A percentile compares a stretch with the other conserved stretches of the same genome.
These are phyloP conservation scores for Cryptosporidium baileyi DNA, from an alignment of 169 alveolate genomes.

Conservation along the genomic window DNA sequence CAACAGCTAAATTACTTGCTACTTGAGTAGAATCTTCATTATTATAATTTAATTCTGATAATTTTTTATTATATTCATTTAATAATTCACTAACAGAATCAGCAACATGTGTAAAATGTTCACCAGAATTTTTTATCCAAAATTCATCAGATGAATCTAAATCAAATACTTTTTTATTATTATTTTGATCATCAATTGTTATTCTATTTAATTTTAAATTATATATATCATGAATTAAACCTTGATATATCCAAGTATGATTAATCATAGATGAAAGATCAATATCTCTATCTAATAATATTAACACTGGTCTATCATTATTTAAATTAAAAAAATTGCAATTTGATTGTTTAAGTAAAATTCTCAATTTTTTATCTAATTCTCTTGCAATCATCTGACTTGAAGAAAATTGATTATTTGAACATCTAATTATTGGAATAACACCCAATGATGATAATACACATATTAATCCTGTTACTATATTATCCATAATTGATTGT, in stretches of 20 bases:
- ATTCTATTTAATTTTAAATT: constrained; percentile 81
- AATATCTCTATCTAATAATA: constrained; percentile 81
- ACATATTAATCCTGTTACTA: constrained; percentile 81
- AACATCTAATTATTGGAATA: constrained; percentile 81
- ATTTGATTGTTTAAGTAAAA: constrained; percentile 71
- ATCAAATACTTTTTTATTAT: constrained; percentile 59
- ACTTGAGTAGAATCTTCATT: constrained; percentile 62
- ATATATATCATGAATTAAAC: constrained; percentile 82
- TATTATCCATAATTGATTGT: constrained; percentile 70
- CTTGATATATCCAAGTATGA: constrained; percentile 89
- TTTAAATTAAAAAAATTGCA: constrained; percentile 73
- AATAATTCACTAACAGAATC: constrained; percentile 73
- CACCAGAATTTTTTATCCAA: constrained; percentile 73
- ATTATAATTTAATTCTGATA: constrained; percentile 31
- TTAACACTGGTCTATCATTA: constrained; percentile 80
- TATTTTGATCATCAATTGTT: constrained; percentile 36
- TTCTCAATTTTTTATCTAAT: constrained; percentile 78
- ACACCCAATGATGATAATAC: constrained; percentile 81
- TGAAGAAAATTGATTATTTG: constrained; percentile 77
- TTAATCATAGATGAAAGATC: constrained; percentile 86
- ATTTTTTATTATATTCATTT: constrained; percentile 69
- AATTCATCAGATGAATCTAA: constrained; percentile 71
- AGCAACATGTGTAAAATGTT: constrained; percentile 74
- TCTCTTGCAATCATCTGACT: constrained; percentile 81
- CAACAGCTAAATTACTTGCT: constrained; percentile 69